Conservation (phyloP, 768 basidiomycete species). For the Rhodosporidiobolus sp. region DNA sequence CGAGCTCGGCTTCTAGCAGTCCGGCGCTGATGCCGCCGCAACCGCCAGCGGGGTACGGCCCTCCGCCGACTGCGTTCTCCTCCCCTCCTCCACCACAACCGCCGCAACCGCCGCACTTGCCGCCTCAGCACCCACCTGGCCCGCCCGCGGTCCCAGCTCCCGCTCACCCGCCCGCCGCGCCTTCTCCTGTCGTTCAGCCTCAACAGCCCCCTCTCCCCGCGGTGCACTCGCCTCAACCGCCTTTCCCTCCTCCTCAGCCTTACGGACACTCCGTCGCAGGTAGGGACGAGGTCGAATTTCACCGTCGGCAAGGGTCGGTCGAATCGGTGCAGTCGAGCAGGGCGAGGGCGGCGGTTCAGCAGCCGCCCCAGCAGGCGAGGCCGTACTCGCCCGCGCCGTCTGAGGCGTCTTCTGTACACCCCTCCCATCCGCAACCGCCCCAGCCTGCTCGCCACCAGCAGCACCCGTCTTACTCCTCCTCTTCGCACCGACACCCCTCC, state of each 20-base stretch:
- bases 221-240: neutral
- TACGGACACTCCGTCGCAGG: neutral
- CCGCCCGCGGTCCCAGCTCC: neutral
- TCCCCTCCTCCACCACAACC: slow-evolving; percentile 27
- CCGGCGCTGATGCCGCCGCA: too few relatives aligned
- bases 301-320: neutral
- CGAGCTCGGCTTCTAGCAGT: too few relatives aligned
- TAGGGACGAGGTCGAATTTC: neutral
- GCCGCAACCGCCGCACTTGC: slow-evolving; percentile 7
- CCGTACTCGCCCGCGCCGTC: neutral
- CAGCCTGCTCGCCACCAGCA: neutral
- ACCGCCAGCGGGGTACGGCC: neutral
- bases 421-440: neutral
- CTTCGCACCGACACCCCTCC: neutral
- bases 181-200: slow-evolving; percentile 27
- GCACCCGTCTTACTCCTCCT: neutral
- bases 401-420: neutral
- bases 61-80: slow-evolving; percentile 32
- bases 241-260: neutral
- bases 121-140: too few relatives aligned
- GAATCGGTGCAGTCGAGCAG: neutral
- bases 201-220: slow-evolving; percentile 1
- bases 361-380: neutral
- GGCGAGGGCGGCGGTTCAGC: neutral
- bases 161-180: neutral